These are phyloP conservation scores for Gillenia trifoliata DNA, from an alignment of 306 rosid species.

Conservation along the genomic window DNA sequence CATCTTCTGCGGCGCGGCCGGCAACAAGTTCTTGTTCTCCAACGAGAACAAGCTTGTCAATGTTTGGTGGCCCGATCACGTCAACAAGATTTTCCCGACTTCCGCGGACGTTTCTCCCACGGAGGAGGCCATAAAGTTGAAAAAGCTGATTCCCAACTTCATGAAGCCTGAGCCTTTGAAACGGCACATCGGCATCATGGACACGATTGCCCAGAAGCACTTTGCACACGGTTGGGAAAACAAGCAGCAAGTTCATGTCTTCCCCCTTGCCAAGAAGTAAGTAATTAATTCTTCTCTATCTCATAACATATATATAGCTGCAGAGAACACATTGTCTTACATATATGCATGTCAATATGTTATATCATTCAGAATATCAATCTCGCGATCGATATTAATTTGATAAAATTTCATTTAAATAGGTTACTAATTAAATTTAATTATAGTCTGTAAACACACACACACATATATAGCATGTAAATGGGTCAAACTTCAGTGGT, in stretches of 20 bases:
- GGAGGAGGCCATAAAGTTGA: neutral
- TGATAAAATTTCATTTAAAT: too few relatives aligned
- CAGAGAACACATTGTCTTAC: too few relatives aligned
- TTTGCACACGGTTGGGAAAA: slow-evolving; percentile 48
- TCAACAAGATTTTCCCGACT: neutral
- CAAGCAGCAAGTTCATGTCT: slow-evolving; percentile 37
- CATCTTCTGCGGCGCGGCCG: neutral
- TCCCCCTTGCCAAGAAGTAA: slow-evolving; percentile 41
- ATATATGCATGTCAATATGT: neutral
- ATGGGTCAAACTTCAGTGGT: too few relatives aligned
- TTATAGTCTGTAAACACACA: too few relatives aligned
- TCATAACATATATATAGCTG: neutral
- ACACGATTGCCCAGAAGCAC: slow-evolving; percentile 32
- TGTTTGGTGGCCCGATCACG: neutral
- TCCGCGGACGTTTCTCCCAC: neutral
- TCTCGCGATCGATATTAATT: too few relatives aligned
- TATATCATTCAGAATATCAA: too few relatives aligned
- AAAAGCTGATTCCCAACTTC: neutral
- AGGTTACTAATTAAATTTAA: too few relatives aligned
- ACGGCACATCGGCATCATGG: neutral
- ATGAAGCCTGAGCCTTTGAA: neutral
- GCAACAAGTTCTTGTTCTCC: neutral
- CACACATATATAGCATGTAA: too few relatives aligned
- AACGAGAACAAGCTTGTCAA: neutral
- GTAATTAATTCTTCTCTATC: neutral